Evolutionary conservation across 2,329 filamentous ascomycete species (phyloP), one percentile per base, ranked within the genome.

Genomic region (Penicillium italicum): DNA sequence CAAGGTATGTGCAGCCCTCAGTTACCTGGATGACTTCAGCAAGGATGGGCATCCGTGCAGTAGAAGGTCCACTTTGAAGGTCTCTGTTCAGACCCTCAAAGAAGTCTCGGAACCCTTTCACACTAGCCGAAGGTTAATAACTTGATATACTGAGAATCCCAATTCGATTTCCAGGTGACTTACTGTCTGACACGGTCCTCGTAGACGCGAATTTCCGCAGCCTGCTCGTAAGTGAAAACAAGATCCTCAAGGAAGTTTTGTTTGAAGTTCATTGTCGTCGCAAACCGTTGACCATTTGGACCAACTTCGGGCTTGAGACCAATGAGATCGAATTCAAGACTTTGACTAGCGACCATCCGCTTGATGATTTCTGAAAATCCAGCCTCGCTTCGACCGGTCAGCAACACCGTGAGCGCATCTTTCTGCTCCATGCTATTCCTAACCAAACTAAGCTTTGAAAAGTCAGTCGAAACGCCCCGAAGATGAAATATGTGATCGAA

Each of bases 231-330:
- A 28, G 93, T 97, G 74, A 91, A 86, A 76, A 97, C 84, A 51
- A 97, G 77, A 24, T 88, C 83, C 60, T 85, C 82, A 28, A 99
- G 82, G 66, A 97, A 90, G 37, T 85, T 79, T 70, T 96, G 89
- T 77, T 99, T 99, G 81, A 96, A 99, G 26, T 84, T 77, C 86
- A 97, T 94, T 3, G 94, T 99, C 67, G 81, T 90, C 49, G 77
- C 72, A 70, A 97, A 95, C 20, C 81, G 82, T 73, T 96, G 86
- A 63, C 88, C 89, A 55, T 84, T 85, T 2, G 93, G 94, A 6
- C 91, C 89, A 57, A 88, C 87, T 55, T 85, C 82, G 2, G 94
- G 94, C 76, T 97, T 97, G 56, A 99, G 80, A 47, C 88, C 87
- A 46, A 96, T 79, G 77, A 97, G 85, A 73, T 97, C 90, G 69